Conservation (phyloP, 352 stramenopile genomes). For the Globisporangium alternatum region DNA sequence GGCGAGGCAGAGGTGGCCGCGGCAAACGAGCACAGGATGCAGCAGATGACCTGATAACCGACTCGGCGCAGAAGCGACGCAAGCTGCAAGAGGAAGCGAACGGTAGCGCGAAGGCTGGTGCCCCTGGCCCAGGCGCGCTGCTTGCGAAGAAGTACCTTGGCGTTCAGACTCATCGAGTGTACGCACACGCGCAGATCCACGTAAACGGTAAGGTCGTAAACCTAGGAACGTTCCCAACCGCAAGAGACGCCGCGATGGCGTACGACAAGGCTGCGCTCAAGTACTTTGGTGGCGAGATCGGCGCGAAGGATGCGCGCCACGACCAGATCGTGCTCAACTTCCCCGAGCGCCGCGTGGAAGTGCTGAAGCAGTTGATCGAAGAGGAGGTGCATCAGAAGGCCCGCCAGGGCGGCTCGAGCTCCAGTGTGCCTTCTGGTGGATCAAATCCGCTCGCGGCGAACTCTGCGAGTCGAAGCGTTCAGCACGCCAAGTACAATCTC, state of each 20-base stretch:
- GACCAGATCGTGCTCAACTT: slow-evolving; percentile 76
- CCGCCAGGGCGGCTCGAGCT: slow-evolving; percentile 14
- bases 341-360: slow-evolving; percentile 52
- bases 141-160: slow-evolving; percentile 65
- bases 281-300: slow-evolving; percentile 60
- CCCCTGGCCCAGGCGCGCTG: background rate
- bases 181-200: slow-evolving; percentile 75
- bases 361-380: slow-evolving; percentile 60
- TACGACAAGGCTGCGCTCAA: slow-evolving; percentile 80
- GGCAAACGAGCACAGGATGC: slow-evolving; percentile 50
- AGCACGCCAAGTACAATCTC: slow-evolving; percentile 72
- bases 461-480: slow-evolving; percentile 41
- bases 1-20: slow-evolving; percentile 38
- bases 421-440: background rate
- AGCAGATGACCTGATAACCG: background rate
- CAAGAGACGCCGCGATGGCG: slow-evolving; percentile 67
- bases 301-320: slow-evolving; percentile 32
- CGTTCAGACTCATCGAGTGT: slow-evolving; percentile 67
- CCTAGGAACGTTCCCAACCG: slow-evolving; percentile 65
- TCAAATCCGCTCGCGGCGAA: background rate
- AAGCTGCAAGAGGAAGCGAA: slow-evolving; percentile 21
- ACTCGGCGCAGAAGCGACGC: slow-evolving; percentile 28
- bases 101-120: background rate
- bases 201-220: slow-evolving; percentile 79
- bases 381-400: slow-evolving; percentile 57